A percentile compares a stretch with the other conserved stretches of the same genome.
Conservation (phyloP, 176 grass and related monocot genomes). For the Triticum timopheevii region DNA sequence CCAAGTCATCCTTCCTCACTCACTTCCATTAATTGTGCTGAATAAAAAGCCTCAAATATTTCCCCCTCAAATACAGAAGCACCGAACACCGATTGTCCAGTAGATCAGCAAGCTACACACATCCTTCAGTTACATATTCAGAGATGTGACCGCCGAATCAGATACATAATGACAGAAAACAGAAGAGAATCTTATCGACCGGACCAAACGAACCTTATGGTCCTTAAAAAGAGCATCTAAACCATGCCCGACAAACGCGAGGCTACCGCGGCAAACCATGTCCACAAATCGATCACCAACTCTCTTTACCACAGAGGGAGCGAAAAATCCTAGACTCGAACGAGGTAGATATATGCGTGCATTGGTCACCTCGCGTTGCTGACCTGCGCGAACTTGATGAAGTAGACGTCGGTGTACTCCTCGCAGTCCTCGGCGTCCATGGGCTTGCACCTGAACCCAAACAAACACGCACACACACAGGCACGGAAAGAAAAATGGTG, state of each 20-base stretch:
- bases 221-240: not conserved
- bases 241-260: not conserved
- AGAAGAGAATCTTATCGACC: not conserved
- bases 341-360: not conserved
- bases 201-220: not conserved
- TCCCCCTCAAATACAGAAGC: not conserved
- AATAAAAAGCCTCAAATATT: not conserved
- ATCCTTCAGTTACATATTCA: not conserved
- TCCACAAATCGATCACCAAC: not conserved
- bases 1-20: not conserved
- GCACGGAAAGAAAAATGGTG: not conserved
- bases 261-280: not conserved
- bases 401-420: constrained; percentile 87
- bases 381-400: constrained; percentile 82
- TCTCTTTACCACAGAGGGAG: not conserved
- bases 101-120: not conserved
- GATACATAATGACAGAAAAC: not conserved
- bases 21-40: not conserved
- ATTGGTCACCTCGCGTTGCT: constrained; percentile 83
- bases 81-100: not conserved
- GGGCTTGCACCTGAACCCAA: constrained; percentile 76
- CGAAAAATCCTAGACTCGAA: not conserved
- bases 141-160: not conserved
- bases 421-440: constrained; percentile 97
- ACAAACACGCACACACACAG: not conserved